Evolutionary conservation across 441 rosid species (phyloP), one percentile per base, ranked within the genome.

Genomic region (Mallotus repandus): DNA sequence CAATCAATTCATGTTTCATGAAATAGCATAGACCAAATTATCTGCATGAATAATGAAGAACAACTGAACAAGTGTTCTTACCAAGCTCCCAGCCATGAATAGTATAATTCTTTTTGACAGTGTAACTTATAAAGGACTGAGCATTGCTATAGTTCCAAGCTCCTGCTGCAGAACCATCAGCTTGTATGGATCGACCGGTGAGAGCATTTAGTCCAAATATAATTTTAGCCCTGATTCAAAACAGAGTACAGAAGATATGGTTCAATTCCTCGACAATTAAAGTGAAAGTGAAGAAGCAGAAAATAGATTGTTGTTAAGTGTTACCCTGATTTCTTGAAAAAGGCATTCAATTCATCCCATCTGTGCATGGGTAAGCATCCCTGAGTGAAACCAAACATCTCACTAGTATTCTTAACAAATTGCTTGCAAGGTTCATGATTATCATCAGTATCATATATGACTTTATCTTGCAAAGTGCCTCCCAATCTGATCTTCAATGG

Each of bases 31-130:
- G 18, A 41, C 38, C 18, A 18, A 55, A 21, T 2, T 18, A 60
- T 38, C 18, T 50, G 32, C 68, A 16, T 2, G 45, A n/a, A 45
- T 4, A 22, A 61, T 38, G 5, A 18, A 73, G 19, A 21, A 19
- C 32, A 57, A 70, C 62, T 53, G 19, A 43, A 48, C 11, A 5
- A 4, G 35, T 8, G 22, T 43, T 64, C 87, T 84, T 84, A 96
- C 98, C 98, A 0, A 96, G 92, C 89, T 96, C 99, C 98, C 97
- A 96, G 18, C 92, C 94, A 78, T 85, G 82, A 45, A 96, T 85
- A 18, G 78, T 52, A 70, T 92, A 84, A 71, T 89, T 88, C 81
- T 84, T 87, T 73, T 77, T 54, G 21, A 76, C 86, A 11, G 92
- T 92, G 71, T 85, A 93, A 7, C 82, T 83, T 15, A 96, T 90